Evolutionary conservation across 2,329 filamentous ascomycete species (phyloP), one percentile per base, ranked within the genome.

Genomic region (Rutstroemia sydowiana): DNA sequence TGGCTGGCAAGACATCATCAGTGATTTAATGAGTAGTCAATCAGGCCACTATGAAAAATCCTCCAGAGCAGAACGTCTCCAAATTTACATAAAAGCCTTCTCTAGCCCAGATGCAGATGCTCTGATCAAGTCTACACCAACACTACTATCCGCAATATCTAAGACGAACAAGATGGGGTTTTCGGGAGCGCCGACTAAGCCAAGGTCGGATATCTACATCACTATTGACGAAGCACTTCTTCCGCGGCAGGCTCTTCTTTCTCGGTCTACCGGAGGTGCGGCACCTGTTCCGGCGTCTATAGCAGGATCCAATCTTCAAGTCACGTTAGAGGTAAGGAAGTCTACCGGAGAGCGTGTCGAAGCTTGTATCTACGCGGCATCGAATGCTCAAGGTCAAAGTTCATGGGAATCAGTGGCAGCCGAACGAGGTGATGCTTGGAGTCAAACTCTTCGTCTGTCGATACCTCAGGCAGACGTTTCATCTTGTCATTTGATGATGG

Each of bases 141-240:
- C 92, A 0, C 72, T 95, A 13, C 79, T 98, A 13, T 85, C 95
- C 46, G 84, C 86, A 47, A 80, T 97, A 54, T 77, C 77, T 52
- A 86, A 86, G 67, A 95, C 91, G 0, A 85, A 77, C 62, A 93
- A 93, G 66, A 91, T 97, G 68, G 93, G 91, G 2, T 97, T 98
- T 66, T 88, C 92, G 3, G 91, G 91, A 11, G 91, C 91, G 1
- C 92, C 93, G 0, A 90, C 86, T 0, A 91, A 89, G 65, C 77
- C 87, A 14, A 78, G 95, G 61, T 96, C 90, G 10, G 95, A 98
- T 67, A 97, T 98, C 46, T 98, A 98, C 66, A 70, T 98, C 41
- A 96, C 90, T 0, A 70, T 98, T 44, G 82, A 83, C 53, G 84
- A 89, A 57, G 87, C 89, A 0, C 76, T 84, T n/a, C 73, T 98